A percentile compares a stretch with the other conserved stretches of the same genome.
Evolutionary conservation across 2,329 filamentous ascomycete species (phyloP).

Genomic region (Botrytis cinerea): DNA sequence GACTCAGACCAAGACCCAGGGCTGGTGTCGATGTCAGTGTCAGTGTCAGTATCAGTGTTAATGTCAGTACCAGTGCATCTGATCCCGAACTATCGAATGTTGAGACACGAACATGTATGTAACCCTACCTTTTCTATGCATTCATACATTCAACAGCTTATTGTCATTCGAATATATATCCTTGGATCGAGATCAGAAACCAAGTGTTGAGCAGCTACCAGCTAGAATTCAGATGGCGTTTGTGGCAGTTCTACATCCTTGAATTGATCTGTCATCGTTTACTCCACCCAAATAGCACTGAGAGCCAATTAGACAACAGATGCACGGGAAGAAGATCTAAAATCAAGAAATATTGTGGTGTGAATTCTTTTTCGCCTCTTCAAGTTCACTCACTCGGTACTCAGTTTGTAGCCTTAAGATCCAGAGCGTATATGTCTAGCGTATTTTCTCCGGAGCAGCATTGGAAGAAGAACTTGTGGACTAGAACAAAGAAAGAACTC

Average conservation of each 20-base stretch:
- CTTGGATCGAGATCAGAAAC: background rate
- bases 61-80: too few relatives aligned
- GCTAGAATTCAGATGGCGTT: background rate
- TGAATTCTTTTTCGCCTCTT: background rate
- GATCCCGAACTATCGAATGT: background rate
- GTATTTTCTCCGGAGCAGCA: background rate
- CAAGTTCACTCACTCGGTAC: background rate
- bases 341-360: background rate
- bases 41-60: background rate
- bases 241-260: background rate
- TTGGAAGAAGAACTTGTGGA: background rate
- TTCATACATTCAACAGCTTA: background rate
- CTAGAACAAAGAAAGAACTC: background rate
- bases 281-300: background rate
- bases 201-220: background rate
- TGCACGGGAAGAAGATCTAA: background rate
- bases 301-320: background rate
- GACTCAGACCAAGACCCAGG: too few relatives aligned
- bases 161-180: background rate
- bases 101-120: too few relatives aligned
- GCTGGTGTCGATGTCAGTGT: background rate
- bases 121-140: background rate
- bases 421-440: background rate
- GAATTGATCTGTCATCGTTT: background rate
- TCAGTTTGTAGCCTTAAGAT: background rate